Evolutionary conservation across 208 protist species (phyloP), one percentile per base, ranked within the genome.

Genomic region (Acanthamoeba triangularis): DNA sequence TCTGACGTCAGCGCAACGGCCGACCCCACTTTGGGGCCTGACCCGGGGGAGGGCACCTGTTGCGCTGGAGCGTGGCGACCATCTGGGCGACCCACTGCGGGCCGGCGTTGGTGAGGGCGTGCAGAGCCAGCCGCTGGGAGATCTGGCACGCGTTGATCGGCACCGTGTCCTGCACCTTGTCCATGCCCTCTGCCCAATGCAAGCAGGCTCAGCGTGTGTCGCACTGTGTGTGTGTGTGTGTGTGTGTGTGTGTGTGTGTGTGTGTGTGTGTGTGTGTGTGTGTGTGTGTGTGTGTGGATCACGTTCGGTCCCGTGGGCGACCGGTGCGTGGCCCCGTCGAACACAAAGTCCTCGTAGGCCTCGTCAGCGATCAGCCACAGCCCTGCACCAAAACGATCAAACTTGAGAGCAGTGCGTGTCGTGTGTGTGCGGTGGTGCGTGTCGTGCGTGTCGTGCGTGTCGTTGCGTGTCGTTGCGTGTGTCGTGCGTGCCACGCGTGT

Each of bases 291-390:
- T 25, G 41, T 25, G 33, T 8, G 72, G 56, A 94, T 94, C 56
- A 94, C 90, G 47, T 94, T 94, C 11, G 90, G 90, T 20, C 90
- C 90, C 10, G n/a, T 84, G 37, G 90, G 63, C 30, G 59, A 78
- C 33, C 54, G 28, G 59, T 94, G 90, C 63, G 80, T 30, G 0
- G 74, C 61, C 41, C 90, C 90, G 25, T 94, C 90, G 56, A 94
- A 94, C 49, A 94, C 59, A 82, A 94, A 94, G 61, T 94, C 90
- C 80, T 94, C 90, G 80, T 94, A 94, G 35, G 90, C 90, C 63
- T 94, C 90, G 59, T 94, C 90, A 1, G 35, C 18, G 23, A 94
- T 59, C 90, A 94, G 41, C 90, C 90, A 94, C 47, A 87, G 49
- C n/a, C 78, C 78, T 78, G 28, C 20, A 30, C 61, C 47, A 49